These are phyloP conservation scores for Candida stauntonica DNA, from an alignment of 805 yeast genomes.

Conservation along the genomic window DNA sequence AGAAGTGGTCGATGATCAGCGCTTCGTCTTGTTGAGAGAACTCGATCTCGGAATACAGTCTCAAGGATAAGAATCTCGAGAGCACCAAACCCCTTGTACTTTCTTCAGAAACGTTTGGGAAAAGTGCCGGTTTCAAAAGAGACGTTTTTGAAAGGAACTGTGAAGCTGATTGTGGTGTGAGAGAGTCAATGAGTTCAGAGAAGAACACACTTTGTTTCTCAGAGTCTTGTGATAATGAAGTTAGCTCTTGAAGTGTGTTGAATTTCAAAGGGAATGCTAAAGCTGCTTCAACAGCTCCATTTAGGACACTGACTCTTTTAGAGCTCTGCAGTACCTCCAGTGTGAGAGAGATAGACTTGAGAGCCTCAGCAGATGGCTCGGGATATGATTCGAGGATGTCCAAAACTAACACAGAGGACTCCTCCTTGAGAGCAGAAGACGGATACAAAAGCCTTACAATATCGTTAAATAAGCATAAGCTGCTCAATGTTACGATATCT, in stretches of 20 bases:
- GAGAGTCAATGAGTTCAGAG: conserved; percentile 5
- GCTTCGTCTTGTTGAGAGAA: conserved; percentile 11
- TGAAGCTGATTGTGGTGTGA: conserved; percentile 11
- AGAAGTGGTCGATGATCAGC: conserved; percentile 31
- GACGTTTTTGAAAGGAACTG: conserved; percentile 7
- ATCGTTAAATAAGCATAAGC: conserved; percentile 6
- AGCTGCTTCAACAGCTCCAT: conserved; percentile 6
- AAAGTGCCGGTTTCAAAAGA: conserved; percentile 8
- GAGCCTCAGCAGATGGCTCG: conserved; percentile 3
- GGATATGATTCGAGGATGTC: conserved; percentile 5
- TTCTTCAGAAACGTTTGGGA: conserved; percentile 14
- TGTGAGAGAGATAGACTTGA: conserved; percentile 7
- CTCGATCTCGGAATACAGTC: conserved; percentile 26
- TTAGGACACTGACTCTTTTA: neutral
- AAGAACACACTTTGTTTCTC: conserved; percentile 9
- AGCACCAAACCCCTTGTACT: conserved; percentile 16
- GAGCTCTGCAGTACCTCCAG: conserved; percentile 1
- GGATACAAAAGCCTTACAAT: conserved; percentile 6
- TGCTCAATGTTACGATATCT: neutral
- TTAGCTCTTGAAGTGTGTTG: conserved; percentile 6
- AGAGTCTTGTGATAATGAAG: conserved; percentile 5
- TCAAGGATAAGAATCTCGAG: conserved; percentile 28
- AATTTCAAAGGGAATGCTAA: conserved; percentile 13
- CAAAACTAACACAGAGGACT: neutral
- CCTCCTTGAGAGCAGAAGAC: neutral